Evolutionary conservation across 129 eudicot genomes (phyloP).

Genomic region (Sambucus nigra): DNA sequence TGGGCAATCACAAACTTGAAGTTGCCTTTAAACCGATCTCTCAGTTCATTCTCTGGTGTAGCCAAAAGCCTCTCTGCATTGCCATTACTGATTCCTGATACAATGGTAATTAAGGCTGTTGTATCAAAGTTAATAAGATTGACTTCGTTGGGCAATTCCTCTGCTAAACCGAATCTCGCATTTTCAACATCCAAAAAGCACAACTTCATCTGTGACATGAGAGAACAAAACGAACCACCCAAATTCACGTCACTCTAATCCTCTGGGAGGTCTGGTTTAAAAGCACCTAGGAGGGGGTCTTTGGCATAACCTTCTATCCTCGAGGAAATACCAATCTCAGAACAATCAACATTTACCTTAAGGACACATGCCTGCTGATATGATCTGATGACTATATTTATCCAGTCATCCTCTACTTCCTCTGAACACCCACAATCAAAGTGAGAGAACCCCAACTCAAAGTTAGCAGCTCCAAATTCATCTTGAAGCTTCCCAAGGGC

Average conservation of each 20-base stretch:
- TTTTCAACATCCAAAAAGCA: constrained; percentile 16
- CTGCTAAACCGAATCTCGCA: constrained; percentile 4
- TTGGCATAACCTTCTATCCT: constrained; percentile 12
- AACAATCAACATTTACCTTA: constrained; percentile 32
- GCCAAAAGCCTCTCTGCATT: constrained; percentile 51
- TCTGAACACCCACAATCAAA: constrained; percentile 38
- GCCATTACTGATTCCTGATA: constrained; percentile 90
- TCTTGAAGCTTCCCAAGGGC: constrained; percentile 24
- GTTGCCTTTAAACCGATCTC: constrained; percentile 62
- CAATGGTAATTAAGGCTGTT: constrained; percentile 77
- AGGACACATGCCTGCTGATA: constrained; percentile 45
- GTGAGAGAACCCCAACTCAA: constrained; percentile 22
- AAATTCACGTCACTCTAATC: constrained; percentile 13
- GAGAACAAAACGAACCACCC: constrained; percentile 36
- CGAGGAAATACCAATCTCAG: constrained; percentile 3
- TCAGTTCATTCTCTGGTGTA: constrained; percentile 48
- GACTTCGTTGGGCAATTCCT: constrained; percentile 6
- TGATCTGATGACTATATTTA: constrained; percentile 40
- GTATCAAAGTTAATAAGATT: constrained; percentile 74
- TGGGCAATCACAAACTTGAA: constrained; percentile 71
- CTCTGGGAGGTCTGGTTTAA: constrained; percentile 6
- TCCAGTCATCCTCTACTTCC: constrained; percentile 59
- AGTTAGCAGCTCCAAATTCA: constrained; percentile 45
- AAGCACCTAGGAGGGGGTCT: constrained; percentile 12
- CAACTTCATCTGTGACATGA: constrained; percentile 40